phyloP scores from a whole-genome alignment of 495 filamentous ascomycete genomes.

The Mytilinidion resinicola region DNA sequence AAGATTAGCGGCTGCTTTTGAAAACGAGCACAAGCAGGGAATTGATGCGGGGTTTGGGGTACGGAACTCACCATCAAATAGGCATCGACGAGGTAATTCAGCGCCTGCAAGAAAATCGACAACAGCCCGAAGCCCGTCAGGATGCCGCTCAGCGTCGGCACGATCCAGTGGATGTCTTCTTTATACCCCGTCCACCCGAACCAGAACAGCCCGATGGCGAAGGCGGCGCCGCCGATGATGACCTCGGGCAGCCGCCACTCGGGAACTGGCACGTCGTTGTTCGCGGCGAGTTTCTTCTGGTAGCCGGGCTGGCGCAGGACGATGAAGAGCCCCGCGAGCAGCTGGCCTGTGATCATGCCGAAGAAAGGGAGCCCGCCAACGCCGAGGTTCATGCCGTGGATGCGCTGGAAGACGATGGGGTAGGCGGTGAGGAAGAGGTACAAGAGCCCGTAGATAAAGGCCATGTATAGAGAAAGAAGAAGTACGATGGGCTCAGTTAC shows the following conservation, averaged over 20 bases:
- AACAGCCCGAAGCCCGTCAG: conserved; percentile 59
- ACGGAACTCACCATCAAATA: conserved; percentile 67
- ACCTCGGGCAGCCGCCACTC: conserved; percentile 83
- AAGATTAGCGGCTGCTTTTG: background rate
- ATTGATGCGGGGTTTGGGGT: background rate
- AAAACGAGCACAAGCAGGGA: background rate
- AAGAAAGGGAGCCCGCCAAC: conserved; percentile 71
- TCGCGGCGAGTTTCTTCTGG: conserved; percentile 48
- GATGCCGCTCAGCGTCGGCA: conserved; percentile 65
- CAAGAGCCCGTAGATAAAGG: conserved; percentile 54
- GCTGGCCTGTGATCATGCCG: conserved; percentile 69
- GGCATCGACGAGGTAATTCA: conserved; percentile 84
- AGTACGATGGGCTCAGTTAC: conserved; percentile 76
- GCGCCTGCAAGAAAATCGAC: conserved; percentile 74
- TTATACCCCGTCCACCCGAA: conserved; percentile 74
- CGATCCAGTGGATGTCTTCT: conserved; percentile 68
- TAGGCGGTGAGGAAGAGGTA: conserved; percentile 81
- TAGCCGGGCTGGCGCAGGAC: conserved; percentile 62
- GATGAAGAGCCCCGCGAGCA: conserved; percentile 61
- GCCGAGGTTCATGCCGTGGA: conserved; percentile 62
- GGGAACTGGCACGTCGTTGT: conserved; percentile 66
- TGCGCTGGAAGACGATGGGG: conserved; percentile 66
- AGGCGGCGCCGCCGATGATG: conserved; percentile 67
- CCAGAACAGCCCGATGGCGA: conserved; percentile 77
- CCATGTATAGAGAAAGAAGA: conserved; percentile 69